Percentiles rank a stretch among this genome's conserved stretches.
These are phyloP conservation scores for Pestalotiopsis sp. DNA, from an alignment of 2,329 filamentous ascomycete genomes.

Conservation along the genomic window DNA sequence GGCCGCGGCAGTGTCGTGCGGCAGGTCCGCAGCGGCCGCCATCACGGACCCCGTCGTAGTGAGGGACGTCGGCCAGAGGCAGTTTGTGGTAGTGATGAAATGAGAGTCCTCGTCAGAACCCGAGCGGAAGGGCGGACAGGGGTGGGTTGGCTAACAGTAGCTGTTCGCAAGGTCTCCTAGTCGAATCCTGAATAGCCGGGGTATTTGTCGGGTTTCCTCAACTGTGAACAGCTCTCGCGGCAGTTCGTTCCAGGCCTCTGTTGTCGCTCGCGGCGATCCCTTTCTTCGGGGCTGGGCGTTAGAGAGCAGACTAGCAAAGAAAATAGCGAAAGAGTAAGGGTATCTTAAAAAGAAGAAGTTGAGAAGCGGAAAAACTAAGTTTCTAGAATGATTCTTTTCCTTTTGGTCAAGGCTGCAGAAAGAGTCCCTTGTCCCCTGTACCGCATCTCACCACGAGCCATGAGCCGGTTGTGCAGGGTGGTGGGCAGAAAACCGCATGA, in stretches of 20 bases:
- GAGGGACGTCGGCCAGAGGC: not conserved
- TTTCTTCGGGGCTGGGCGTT: not conserved
- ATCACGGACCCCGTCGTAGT: not conserved
- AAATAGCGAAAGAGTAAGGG: not conserved
- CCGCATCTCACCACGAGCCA: not conserved
- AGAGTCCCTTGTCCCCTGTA: not conserved
- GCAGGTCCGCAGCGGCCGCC: not conserved
- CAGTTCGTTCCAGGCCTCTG: not conserved
- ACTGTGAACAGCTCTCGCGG: not conserved
- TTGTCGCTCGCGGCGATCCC: not conserved
- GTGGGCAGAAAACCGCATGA: conserved; percentile 7
- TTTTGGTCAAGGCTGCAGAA: not conserved
- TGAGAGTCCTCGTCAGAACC: not conserved
- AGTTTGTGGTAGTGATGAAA: not conserved
- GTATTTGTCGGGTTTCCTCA: not conserved
- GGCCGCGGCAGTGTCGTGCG: not conserved
- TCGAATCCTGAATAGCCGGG: not conserved
- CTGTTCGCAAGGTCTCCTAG: not conserved
- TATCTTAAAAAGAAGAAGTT: not conserved
- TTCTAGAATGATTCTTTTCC: not conserved
- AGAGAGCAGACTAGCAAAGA: not conserved
- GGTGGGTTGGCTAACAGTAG: not conserved
- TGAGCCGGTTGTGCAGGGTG: not conserved
- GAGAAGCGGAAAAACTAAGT: not conserved
- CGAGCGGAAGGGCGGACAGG: not conserved